Percentiles rank a stretch among this genome's conserved stretches.
phyloP scores from a whole-genome alignment of 1,284 basidiomycete genomes.

The Amylostereum areolatum region DNA sequence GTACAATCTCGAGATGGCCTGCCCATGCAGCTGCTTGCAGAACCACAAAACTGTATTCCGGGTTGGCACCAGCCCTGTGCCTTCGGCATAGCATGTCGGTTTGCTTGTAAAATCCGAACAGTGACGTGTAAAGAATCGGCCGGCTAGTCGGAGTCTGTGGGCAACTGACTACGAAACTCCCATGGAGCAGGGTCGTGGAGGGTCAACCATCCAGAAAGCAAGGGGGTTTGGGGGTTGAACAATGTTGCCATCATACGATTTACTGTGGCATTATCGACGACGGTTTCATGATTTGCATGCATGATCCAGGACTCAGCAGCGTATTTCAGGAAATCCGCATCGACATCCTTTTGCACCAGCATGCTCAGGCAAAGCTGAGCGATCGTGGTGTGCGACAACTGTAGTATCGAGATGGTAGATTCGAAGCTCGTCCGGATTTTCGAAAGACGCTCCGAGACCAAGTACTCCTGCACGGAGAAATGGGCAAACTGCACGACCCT shows the following conservation, averaged over 20 bases:
- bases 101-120: too few relatives aligned
- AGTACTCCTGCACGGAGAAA: not conserved
- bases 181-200: too few relatives aligned
- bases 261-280: not conserved
- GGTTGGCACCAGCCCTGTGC: too few relatives aligned
- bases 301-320: constrained; percentile 3
- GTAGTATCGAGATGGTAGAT: not conserved
- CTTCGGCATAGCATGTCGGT: too few relatives aligned
- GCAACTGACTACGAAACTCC: too few relatives aligned
- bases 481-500: not conserved
- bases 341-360: not conserved
- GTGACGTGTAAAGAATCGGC: too few relatives aligned
- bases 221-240: not conserved
- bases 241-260: not conserved
- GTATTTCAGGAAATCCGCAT: not conserved
- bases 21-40: not conserved
- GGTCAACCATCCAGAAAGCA: too few relatives aligned
- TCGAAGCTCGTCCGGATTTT: not conserved
- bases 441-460: not conserved
- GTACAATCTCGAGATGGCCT: not conserved
- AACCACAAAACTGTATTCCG: too few relatives aligned
- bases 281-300: not conserved
- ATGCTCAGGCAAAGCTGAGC: not conserved
- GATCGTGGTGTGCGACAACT: not conserved
- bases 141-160: too few relatives aligned